Conservation (phyloP, 495 filamentous ascomycete species). For the Tuber indicum region DNA sequence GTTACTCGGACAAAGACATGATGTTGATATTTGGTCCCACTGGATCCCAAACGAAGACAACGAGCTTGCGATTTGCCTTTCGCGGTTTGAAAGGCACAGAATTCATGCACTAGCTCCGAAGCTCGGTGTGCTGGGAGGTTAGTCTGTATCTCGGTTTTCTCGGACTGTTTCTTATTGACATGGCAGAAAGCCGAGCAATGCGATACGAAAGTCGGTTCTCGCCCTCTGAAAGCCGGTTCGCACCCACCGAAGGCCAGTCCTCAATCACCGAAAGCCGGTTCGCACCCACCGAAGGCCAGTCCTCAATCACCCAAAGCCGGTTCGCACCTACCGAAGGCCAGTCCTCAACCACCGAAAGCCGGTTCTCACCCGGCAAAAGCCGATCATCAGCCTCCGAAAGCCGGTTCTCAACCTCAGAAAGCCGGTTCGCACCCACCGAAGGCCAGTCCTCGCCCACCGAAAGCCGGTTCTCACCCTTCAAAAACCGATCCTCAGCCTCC, state of each 20-base stretch:
- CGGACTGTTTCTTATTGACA: constrained; percentile 4
- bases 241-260: neutral
- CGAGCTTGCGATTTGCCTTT: neutral
- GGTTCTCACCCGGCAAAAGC: neutral
- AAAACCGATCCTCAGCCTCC: neutral
- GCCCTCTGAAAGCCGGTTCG: neutral
- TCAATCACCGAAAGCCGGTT: neutral
- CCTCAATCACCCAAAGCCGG: neutral
- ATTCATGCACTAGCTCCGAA: neutral
- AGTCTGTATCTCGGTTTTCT: neutral
- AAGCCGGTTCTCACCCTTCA: neutral
- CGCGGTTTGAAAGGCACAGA: neutral
- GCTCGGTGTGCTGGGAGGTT: neutral
- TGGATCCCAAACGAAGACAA: neutral
- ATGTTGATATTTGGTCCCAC: neutral
- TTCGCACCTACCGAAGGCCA: neutral
- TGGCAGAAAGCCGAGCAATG: neutral
- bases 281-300: neutral
- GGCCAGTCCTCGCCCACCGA: neutral
- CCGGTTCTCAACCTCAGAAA: neutral
- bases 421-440: neutral
- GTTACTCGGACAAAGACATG: neutral
- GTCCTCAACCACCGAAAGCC: neutral
- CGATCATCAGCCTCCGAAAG: neutral
- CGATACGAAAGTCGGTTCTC: neutral